Evolutionary conservation across 306 rosid species (phyloP), one percentile per base, ranked within the genome.

Genomic region (Benincasa hispida): DNA sequence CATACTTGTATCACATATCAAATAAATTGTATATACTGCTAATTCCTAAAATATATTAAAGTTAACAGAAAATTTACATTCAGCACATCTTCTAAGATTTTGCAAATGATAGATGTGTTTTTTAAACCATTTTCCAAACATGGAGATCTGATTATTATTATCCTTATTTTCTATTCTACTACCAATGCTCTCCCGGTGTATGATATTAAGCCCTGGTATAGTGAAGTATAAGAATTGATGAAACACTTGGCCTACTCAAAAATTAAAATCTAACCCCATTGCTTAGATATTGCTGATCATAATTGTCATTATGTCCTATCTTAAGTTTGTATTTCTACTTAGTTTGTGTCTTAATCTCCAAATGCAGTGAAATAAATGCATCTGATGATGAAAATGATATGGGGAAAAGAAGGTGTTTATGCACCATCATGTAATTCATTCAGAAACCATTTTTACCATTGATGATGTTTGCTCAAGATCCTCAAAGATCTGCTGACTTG

Each of bases 311-410:
- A 8, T 10, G 22, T 69, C 5, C 57, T 24, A 48, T 27, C 21
- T 50, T 10, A 50, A 27, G 25, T 27, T 69, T 70, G 57, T 45
- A 60, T 28, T 60, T 28, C 67, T 15, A 41, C 54, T 68, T 1
- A 39, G 22, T 42, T 10, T 9, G 76, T 47, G 17, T 72, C 57
- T 27, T 19, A n/a, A 50, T 72, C 61, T n/a, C 34, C 19, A 28
- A 50, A 25, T 51, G 91, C 97, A 93, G 98, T 76, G 98, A 93
- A 84, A 81, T 12, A 34, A 91, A 93, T 74, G 91, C 87, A 81
- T 89, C 97, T 19, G 98, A 93, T 59, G 93, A 93, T 35, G 98
- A 91, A 76, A 86, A 86, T 78, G 95, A 88, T 66, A 84, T 81
- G 61, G 92, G 97, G 83, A 89, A 85, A 88, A 88, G 90, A 89